These are phyloP conservation scores for Collybiopsis luxurians DNA, from an alignment of 768 basidiomycete species.

Conservation along the genomic window DNA sequence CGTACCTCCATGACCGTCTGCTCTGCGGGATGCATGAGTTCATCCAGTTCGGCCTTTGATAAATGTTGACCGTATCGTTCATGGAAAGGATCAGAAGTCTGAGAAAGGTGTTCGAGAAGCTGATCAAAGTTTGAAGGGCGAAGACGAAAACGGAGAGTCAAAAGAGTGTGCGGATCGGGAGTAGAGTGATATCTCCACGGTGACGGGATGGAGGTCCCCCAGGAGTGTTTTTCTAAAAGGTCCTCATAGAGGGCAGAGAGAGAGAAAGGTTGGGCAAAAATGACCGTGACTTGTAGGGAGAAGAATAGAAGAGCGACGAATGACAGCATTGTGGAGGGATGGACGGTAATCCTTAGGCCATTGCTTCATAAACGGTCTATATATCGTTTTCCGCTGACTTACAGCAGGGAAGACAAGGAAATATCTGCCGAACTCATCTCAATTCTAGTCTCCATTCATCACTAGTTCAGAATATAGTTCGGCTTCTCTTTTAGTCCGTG, in stretches of 20 bases:
- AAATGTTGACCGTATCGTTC: slow-evolving; percentile 28
- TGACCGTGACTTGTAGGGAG: no score
- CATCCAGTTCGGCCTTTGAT: slow-evolving; percentile 41
- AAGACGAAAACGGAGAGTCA: slow-evolving; percentile 35
- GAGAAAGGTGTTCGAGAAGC: slow-evolving; percentile 27
- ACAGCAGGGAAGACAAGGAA: no score
- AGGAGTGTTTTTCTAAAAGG: background rate
- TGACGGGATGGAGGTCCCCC: background rate
- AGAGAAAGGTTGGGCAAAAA: no score
- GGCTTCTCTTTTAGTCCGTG: no score
- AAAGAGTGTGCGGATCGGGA: background rate
- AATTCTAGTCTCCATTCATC: no score
- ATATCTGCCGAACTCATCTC: no score
- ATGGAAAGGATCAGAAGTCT: slow-evolving; percentile 27
- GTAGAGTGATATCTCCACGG: background rate
- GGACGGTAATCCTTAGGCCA: no score
- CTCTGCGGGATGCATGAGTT: slow-evolving; percentile 34
- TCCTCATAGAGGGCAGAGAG: background rate
- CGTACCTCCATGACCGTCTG: slow-evolving; percentile 34
- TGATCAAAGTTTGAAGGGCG: slow-evolving; percentile 23
- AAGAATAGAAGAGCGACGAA: no score
- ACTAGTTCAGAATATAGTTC: no score
- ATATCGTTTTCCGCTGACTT: no score
- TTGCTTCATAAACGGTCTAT: no score
- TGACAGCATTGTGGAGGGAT: no score